A percentile compares a stretch with the other conserved stretches of the same genome.
phyloP scores from a whole-genome alignment of 257 asterid species.

The Penstemon eatonii region DNA sequence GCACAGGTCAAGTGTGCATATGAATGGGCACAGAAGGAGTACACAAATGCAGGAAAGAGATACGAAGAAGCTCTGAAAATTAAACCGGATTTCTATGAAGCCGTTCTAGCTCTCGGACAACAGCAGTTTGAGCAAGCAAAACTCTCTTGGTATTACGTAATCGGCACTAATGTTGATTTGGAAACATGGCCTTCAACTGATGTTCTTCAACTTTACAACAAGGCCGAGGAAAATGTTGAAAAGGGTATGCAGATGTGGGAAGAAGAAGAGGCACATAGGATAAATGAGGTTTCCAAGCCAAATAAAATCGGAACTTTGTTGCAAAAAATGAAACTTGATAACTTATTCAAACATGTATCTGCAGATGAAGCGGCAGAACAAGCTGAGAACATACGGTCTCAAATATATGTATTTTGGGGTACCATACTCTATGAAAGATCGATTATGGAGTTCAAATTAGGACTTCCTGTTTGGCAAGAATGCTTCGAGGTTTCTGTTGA shows the following conservation, averaged over 20 bases:
- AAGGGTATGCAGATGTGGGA: slow-evolving; percentile 86
- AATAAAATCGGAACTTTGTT: slow-evolving; percentile 35
- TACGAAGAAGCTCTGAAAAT: slow-evolving; percentile 70
- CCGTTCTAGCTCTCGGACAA: slow-evolving; percentile 68
- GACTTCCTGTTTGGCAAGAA: slow-evolving; percentile 82
- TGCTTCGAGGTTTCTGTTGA: slow-evolving; percentile 77
- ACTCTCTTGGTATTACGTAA: slow-evolving; percentile 73
- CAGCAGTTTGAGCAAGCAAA: slow-evolving; percentile 86
- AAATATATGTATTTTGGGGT: slow-evolving; percentile 79
- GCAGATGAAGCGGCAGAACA: slow-evolving; percentile 70
- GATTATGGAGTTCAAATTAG: slow-evolving; percentile 74
- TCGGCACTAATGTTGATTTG: slow-evolving; percentile 53
- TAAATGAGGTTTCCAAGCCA: slow-evolving; percentile 36
- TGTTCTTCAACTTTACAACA: slow-evolving; percentile 67
- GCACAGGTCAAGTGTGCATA: slow-evolving; percentile 47
- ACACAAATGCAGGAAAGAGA: slow-evolving; percentile 57
- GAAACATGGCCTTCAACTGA: slow-evolving; percentile 62
- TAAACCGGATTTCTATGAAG: slow-evolving; percentile 70
- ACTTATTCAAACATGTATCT: slow-evolving; percentile 41
- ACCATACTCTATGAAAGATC: slow-evolving; percentile 87
- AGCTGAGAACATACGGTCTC: slow-evolving; percentile 60
- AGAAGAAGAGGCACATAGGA: slow-evolving; percentile 48
- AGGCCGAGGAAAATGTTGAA: slow-evolving; percentile 79
- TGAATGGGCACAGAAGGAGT: slow-evolving; percentile 74
- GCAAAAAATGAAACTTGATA: slow-evolving; percentile 55